A percentile compares a stretch with the other conserved stretches of the same genome.
These are phyloP conservation scores for Cubamyces sp. DNA, from an alignment of 768 basidiomycete genomes.

Conservation along the genomic window DNA sequence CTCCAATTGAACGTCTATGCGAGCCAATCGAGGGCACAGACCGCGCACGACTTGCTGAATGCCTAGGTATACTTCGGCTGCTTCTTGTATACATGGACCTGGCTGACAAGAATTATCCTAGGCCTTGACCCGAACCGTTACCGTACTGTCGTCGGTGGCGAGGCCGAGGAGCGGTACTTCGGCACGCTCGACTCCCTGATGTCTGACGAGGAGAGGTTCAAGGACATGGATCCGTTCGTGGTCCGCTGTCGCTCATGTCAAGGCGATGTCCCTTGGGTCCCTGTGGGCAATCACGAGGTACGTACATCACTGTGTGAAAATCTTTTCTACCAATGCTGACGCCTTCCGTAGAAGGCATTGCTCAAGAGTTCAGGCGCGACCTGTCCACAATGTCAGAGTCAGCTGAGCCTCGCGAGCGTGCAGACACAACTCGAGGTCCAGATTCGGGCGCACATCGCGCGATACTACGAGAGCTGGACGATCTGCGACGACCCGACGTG, in stretches of 20 bases:
- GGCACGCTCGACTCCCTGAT: slow-evolving; percentile 86
- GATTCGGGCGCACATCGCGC: slow-evolving; percentile 73
- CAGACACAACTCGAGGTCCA: slow-evolving; percentile 86
- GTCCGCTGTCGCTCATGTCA: slow-evolving; percentile 81
- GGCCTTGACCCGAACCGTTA: slow-evolving; percentile 68
- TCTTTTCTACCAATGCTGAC: neutral
- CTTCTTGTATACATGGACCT: neutral
- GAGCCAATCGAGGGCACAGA: slow-evolving; percentile 98
- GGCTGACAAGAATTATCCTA: slow-evolving; percentile 28
- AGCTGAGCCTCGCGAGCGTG: slow-evolving; percentile 62
- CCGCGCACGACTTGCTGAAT: slow-evolving; percentile 88
- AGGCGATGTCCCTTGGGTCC: slow-evolving; percentile 56
- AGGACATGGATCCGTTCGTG: slow-evolving; percentile 68
- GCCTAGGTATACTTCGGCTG: slow-evolving; percentile 66
- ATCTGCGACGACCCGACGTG: slow-evolving; percentile 89
- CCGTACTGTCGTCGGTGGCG: slow-evolving; percentile 42
- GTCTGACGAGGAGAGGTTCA: slow-evolving; percentile 87
- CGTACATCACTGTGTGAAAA: slow-evolving; percentile 20
- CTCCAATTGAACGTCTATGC: slow-evolving; percentile 93
- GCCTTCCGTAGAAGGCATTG: slow-evolving; percentile 58
- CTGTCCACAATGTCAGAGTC: slow-evolving; percentile 69
- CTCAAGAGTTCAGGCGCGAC: slow-evolving; percentile 64
- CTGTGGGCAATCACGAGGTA: slow-evolving; percentile 64
- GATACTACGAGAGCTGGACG: slow-evolving; percentile 90
- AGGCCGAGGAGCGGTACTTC: slow-evolving; percentile 67